These are phyloP conservation scores for Cystobasidium slooffiae DNA, from an alignment of 1,284 basidiomycete genomes.

Conservation along the genomic window DNA sequence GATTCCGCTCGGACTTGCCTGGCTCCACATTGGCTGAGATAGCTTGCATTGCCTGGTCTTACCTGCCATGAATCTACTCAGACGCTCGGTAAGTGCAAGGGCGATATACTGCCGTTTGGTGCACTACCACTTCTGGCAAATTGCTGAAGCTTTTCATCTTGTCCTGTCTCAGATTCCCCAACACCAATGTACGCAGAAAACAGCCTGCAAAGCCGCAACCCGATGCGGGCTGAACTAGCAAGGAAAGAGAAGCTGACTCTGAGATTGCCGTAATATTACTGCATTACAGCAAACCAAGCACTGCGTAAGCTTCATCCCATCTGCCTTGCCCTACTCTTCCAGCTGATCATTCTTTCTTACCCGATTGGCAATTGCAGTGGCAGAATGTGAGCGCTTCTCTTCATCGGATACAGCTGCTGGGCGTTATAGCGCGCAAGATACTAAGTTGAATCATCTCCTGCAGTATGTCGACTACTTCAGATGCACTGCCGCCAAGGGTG, in stretches of 20 bases:
- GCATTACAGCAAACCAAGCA: slow-evolving; percentile 73
- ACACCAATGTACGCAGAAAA: slow-evolving; percentile 67
- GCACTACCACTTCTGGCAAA: neutral
- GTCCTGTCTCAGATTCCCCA: slow-evolving; percentile 82
- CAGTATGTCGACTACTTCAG: slow-evolving; percentile 46
- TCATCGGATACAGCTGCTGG: neutral
- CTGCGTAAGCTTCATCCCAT: slow-evolving; percentile 66
- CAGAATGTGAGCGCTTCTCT: slow-evolving; percentile 65
- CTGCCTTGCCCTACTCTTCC: neutral
- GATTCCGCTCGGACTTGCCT: slow-evolving; percentile 19
- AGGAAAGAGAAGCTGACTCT: slow-evolving; percentile 1
- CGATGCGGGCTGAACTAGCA: slow-evolving; percentile 2
- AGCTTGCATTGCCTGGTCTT: neutral
- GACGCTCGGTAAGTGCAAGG: slow-evolving; percentile 11
- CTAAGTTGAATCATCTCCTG: neutral
- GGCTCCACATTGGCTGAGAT: slow-evolving; percentile 24
- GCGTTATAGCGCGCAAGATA: neutral
- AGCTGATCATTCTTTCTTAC: slow-evolving; percentile 7
- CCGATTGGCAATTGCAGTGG: slow-evolving; percentile 60
- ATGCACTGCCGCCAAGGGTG: slow-evolving; percentile 95
- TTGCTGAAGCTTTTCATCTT: slow-evolving; percentile 24
- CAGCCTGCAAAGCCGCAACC: slow-evolving; percentile 9
- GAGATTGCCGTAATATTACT: neutral
- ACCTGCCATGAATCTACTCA: neutral
- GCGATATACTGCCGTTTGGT: neutral